These are phyloP conservation scores for Trichoderma sp. DNA, from an alignment of 2,329 filamentous ascomycete species.

Conservation along the genomic window DNA sequence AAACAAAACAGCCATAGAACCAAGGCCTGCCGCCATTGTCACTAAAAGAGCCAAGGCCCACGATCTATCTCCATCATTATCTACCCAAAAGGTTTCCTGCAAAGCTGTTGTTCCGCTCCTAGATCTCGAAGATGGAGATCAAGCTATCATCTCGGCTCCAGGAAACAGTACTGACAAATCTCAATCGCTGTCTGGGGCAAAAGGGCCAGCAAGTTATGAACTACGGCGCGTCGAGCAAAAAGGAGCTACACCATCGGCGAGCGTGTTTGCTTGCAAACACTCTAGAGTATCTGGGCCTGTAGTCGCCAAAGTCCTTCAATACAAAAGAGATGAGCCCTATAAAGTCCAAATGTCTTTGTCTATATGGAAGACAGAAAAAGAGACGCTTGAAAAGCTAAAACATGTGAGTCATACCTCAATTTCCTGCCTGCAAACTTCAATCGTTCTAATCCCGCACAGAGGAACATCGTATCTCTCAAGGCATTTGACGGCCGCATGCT, in stretches of 20 bases:
- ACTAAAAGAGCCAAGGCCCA: background rate
- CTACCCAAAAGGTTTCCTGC: background rate
- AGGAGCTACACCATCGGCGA: background rate
- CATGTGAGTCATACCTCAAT: background rate
- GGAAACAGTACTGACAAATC: too few relatives aligned
- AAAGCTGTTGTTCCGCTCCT: background rate
- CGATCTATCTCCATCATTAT: background rate
- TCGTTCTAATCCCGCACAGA: background rate
- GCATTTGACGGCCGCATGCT: constrained; percentile 14
- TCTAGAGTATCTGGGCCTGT: background rate
- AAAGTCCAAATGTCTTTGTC: background rate
- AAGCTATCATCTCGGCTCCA: background rate
- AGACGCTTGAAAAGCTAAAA: background rate
- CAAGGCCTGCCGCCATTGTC: background rate
- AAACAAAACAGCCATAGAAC: background rate
- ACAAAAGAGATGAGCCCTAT: background rate
- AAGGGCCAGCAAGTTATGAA: background rate
- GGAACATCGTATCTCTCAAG: background rate
- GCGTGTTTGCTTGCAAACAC: constrained; percentile 2
- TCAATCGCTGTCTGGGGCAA: background rate
- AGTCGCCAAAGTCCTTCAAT: constrained; percentile 11
- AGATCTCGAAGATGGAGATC: constrained; percentile 4
- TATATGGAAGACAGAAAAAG: constrained; percentile 6
- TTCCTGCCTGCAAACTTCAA: too few relatives aligned
- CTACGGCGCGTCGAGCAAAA: background rate